Conservation (phyloP, 2,329 filamentous ascomycete species). For the Colletotrichum tropicale region DNA sequence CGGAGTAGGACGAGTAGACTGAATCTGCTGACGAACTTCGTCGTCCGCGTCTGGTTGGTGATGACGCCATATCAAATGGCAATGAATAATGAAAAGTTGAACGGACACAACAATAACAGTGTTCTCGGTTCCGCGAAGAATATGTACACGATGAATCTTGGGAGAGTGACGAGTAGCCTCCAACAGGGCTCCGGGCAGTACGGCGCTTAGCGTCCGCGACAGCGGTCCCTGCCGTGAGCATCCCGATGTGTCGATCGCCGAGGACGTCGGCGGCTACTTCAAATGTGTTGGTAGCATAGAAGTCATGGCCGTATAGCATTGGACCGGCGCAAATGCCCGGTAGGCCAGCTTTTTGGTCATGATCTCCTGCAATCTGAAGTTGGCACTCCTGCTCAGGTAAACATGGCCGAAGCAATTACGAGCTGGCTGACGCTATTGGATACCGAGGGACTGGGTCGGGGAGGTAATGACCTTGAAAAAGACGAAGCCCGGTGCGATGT, state of each 20-base stretch:
- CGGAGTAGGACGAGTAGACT: neutral
- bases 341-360: neutral
- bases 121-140: neutral
- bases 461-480: neutral
- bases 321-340: neutral
- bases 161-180: no score
- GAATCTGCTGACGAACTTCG: neutral
- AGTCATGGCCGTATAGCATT: neutral
- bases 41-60: neutral
- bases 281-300: neutral
- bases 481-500: neutral
- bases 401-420: neutral
- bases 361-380: neutral
- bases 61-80: neutral
- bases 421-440: neutral
- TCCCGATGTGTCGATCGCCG: neutral
- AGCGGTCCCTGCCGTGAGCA: neutral
- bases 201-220: neutral
- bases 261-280: neutral
- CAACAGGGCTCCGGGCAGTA: neutral
- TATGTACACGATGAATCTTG: neutral
- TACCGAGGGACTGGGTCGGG: neutral
- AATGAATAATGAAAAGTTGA: neutral
- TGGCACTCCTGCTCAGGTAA: neutral
- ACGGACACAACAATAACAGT: no score